Evolutionary conservation across 2,329 filamentous ascomycete genomes (phyloP).

Genomic region (Cercospora citrullina): DNA sequence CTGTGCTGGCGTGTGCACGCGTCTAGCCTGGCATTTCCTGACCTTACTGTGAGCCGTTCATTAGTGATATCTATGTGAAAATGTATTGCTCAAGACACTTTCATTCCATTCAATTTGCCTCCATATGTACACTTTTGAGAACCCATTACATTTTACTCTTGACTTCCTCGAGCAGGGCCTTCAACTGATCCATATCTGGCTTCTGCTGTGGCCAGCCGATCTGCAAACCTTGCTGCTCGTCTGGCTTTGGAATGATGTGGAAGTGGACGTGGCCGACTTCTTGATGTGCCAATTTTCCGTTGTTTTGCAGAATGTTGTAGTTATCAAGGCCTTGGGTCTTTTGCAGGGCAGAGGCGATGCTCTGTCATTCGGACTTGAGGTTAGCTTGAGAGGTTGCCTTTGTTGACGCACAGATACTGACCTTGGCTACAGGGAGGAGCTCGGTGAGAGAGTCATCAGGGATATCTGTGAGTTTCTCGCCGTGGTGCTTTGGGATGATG

Average conservation of each 20-base stretch:
- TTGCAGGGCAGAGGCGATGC: slow-evolving; percentile 69
- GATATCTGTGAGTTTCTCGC: slow-evolving; percentile 86
- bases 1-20: background rate
- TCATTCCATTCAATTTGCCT: background rate
- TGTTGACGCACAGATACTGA: background rate
- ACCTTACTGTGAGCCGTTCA: background rate
- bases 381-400: background rate
- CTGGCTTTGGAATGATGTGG: slow-evolving; percentile 97
- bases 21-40: background rate
- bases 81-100: background rate
- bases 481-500: slow-evolving; percentile 93
- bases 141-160: slow-evolving; percentile 75
- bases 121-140: background rate
- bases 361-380: slow-evolving; percentile 43
- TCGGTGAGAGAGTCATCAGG: slow-evolving; percentile 84
- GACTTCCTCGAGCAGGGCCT: slow-evolving; percentile 76
- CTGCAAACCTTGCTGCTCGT: slow-evolving; percentile 73
- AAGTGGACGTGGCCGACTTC: slow-evolving; percentile 86
- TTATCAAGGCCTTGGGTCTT: slow-evolving; percentile 61
- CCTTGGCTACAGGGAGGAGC: slow-evolving; percentile 79
- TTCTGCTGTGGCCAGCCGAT: slow-evolving; percentile 76
- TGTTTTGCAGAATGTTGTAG: slow-evolving; percentile 97
- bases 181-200: slow-evolving; percentile 78
- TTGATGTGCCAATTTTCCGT: slow-evolving; percentile 88
- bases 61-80: background rate